Evolutionary conservation across 805 yeast genomes (phyloP), one percentile per base, ranked within the genome.

Genomic region (Zygoascus ofunaensis): DNA sequence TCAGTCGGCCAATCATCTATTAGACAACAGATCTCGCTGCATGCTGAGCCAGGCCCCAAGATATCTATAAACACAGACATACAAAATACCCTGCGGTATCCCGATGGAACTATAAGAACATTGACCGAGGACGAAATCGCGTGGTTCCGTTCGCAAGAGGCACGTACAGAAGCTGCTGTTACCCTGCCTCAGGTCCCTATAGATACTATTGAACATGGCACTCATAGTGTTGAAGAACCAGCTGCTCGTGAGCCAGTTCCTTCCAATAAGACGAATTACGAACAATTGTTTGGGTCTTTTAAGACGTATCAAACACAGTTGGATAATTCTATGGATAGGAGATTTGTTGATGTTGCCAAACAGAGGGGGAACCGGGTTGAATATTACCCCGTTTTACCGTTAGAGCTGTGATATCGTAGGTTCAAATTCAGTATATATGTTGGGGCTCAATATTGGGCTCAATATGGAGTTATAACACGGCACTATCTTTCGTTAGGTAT

Each of bases 81-180:
- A n/a, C n/a, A n/a, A n/a, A n/a, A n/a, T n/a, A n/a, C n/a, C n/a
- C n/a, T n/a, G n/a, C n/a, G 45, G 26, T 54, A 54, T 26, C 41
- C 52, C 17, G 58, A 55, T 26, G 58, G 57, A 5, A 44, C 48
- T 2, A 37, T 40, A 10, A 43, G 57, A 12, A 51, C 56, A 3
- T 39, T 55, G 32, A 55, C 55, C 1, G 57, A 55, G 26, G 54
- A 55, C 22, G 53, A 55, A 39, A 47, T 55, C 20, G 49, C 44
- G 15, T 53, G 45, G 34, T 55, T 55, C 35, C 42, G 54, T 10
- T 45, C 37, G 19, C 46, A 52, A 8, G 59, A 55, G 35, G 20
- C 37, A 40, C 34, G 47, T 7, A 42, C 40, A 18, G 14, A 23
- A 20, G 18, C 23, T 20, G 19, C 17, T 15, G 39, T 26, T 23